These are phyloP conservation scores for Osmanthus fragrans DNA, from an alignment of 257 asterid species.

Conservation along the genomic window DNA sequence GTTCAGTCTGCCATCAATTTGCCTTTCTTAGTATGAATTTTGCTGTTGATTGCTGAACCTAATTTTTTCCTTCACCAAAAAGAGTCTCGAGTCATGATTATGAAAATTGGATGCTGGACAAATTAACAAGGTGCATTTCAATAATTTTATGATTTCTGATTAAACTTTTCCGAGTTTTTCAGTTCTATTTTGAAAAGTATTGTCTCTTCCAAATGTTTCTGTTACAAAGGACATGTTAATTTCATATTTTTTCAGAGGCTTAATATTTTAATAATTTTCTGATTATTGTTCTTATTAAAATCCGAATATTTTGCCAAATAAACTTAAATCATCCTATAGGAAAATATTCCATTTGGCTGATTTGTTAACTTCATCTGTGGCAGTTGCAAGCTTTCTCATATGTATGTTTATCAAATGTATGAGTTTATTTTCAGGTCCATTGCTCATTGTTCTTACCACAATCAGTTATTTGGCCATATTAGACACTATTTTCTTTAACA, in stretches of 20 bases:
- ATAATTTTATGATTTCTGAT: neutral
- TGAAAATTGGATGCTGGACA: neutral
- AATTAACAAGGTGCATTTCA: neutral
- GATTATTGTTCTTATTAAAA: neutral
- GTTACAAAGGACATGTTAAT: neutral
- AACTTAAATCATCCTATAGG: neutral
- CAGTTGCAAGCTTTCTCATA: neutral
- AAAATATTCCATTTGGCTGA: neutral
- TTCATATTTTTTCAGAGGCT: neutral
- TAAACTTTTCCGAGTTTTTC: neutral
- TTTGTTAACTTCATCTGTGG: neutral
- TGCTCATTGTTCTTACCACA: neutral
- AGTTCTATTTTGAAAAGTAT: neutral
- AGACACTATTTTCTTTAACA: neutral
- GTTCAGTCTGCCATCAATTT: neutral
- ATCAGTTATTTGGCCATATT: neutral
- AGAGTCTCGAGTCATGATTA: neutral
- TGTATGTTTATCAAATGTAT: neutral
- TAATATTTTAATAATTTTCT: neutral
- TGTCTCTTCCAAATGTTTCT: neutral
- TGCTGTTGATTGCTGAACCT: neutral
- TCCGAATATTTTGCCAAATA: neutral
- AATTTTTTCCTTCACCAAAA: neutral
- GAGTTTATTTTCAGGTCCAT: neutral
- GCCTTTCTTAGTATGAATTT: neutral